Conservation (phyloP, 75 land plant species). For the Isoetes taiwanensis region DNA sequence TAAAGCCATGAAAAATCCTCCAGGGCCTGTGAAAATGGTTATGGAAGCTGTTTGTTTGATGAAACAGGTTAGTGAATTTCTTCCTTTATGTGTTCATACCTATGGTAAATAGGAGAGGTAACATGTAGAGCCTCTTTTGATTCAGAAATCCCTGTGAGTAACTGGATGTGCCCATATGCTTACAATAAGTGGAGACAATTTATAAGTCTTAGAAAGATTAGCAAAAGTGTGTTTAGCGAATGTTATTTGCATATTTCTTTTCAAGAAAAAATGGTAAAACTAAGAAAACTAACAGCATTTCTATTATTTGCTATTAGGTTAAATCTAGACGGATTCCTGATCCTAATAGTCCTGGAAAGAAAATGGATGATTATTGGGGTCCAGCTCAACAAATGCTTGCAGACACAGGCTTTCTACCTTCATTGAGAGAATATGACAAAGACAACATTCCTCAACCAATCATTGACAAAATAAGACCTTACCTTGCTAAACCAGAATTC, state of each 20-base stretch:
- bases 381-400: constrained; percentile 33
- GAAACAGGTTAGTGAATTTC: constrained; percentile 24
- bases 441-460: constrained; percentile 24
- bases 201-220: no score
- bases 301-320: constrained; percentile 8
- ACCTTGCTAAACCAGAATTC: constrained; percentile 20
- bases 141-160: not conserved
- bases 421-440: constrained; percentile 25
- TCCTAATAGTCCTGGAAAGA: constrained; percentile 29
- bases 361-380: constrained; percentile 33
- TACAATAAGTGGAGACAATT: no score
- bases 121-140: not conserved
- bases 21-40: constrained; percentile 27
- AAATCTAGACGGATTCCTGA: constrained; percentile 27
- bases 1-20: constrained; percentile 37
- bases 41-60: constrained; percentile 34
- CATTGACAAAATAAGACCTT: constrained; percentile 20
- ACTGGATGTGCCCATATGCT: not conserved
- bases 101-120: not conserved
- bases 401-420: constrained; percentile 19
- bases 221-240: no score
- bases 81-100: not conserved
- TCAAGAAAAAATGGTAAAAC: no score
- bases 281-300: no score
- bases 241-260: no score